Percentiles rank a stretch among this genome's conserved stretches.
Conservation (phyloP, 768 basidiomycete species). For the Cytidiella melzeri region DNA sequence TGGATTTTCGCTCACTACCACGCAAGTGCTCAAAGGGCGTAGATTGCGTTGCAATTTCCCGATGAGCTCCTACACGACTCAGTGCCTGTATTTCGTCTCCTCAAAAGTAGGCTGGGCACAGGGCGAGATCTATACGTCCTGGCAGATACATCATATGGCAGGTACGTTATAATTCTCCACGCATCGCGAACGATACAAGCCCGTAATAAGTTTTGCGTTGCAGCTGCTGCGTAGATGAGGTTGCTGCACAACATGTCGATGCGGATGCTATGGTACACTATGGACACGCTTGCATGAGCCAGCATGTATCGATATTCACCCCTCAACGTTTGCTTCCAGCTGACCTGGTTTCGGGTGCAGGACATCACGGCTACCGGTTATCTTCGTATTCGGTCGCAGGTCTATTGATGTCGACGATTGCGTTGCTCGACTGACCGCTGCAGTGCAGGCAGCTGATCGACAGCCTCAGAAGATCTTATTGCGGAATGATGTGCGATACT, state of each 20-base stretch:
- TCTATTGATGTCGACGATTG: conserved; percentile 52
- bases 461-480: conserved; percentile 38
- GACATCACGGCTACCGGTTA: conserved; percentile 79
- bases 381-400: conserved; percentile 86
- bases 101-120: conserved; percentile 47
- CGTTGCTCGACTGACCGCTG: conserved; percentile 32
- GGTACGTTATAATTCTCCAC: conserved; percentile 59
- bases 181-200: no score
- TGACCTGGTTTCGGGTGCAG: conserved; percentile 33
- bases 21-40: conserved; percentile 1
- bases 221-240: conserved; percentile 96
- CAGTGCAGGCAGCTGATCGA: conserved; percentile 21
- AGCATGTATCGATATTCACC: conserved; percentile 67
- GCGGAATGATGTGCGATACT: conserved; percentile 73
- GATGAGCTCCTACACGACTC: conserved; percentile 87
- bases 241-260: conserved; percentile 90
- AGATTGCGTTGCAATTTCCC: conserved; percentile 93
- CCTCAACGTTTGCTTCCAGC: no score
- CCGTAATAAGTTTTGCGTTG: no score
- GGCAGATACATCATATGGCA: conserved; percentile 98
- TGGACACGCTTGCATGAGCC: conserved; percentile 92
- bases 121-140: conserved; percentile 73
- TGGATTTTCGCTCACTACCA: background rate
- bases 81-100: conserved; percentile 69
- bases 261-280: conserved; percentile 92